Conservation (phyloP, 176 grass and related monocot genomes). For the Areca catechu region DNA sequence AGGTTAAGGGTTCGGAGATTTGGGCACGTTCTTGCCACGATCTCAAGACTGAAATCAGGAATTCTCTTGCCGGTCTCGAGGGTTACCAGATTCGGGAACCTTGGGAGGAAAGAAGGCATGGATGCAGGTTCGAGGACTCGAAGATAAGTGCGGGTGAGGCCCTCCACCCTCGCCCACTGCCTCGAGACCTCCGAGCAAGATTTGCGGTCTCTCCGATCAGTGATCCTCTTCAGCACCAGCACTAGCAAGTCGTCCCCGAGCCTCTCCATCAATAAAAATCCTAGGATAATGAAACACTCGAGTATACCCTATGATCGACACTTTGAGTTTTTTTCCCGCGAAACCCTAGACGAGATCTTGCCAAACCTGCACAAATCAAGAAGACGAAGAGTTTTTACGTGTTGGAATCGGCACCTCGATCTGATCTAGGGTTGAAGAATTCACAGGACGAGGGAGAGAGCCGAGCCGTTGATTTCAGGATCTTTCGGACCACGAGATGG, state of each 20-base stretch:
- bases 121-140: constrained; percentile 4
- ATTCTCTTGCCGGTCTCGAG: background rate
- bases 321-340: no score
- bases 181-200: background rate
- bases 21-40: background rate
- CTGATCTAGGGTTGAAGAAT: no score
- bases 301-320: no score
- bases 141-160: background rate
- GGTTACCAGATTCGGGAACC: constrained; percentile 6
- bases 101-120: constrained; percentile 3
- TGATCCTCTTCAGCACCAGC: background rate
- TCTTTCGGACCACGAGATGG: no score
- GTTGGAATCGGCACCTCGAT: no score
- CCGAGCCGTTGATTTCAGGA: no score
- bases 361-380: no score
- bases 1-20: constrained; percentile 5
- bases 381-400: no score
- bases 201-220: background rate
- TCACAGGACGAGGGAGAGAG: no score
- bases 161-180: background rate
- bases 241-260: background rate
- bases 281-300: background rate
- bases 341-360: no score
- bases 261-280: constrained; percentile 1
- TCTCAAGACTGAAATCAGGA: background rate